phyloP scores from a whole-genome alignment of 306 rosid genomes.

The Geum urbanum region DNA sequence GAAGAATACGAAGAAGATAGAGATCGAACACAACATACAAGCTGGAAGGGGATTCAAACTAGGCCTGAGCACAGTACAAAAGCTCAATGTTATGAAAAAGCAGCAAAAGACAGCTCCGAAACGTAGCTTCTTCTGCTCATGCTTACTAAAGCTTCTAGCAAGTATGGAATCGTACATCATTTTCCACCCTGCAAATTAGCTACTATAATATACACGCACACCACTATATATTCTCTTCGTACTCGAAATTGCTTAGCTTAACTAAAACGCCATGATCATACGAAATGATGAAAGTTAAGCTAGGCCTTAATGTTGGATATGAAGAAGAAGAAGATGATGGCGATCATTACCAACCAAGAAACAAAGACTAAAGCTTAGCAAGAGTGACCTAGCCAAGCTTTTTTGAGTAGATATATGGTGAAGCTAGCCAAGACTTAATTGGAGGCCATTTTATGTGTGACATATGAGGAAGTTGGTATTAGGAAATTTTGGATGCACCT shows the following conservation, averaged over 20 bases:
- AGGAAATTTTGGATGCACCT: no score
- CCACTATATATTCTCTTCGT: no score
- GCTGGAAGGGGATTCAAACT: constrained; percentile 49
- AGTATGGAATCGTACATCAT: constrained; percentile 58
- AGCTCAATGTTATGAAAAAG: constrained; percentile 46
- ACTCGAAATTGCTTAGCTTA: not conserved
- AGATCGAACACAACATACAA: constrained; percentile 48
- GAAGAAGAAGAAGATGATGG: not conserved
- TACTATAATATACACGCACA: not conserved
- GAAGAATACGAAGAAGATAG: constrained; percentile 2
- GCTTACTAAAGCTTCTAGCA: constrained; percentile 72
- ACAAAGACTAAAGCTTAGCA: not conserved
- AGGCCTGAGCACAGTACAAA: constrained; percentile 70
- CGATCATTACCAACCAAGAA: not conserved
- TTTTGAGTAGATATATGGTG: constrained; percentile 15
- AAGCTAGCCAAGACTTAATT: constrained; percentile 17
- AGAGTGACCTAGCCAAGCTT: constrained; percentile 8
- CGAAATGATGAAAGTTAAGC: not conserved
- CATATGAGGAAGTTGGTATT: constrained; percentile 22
- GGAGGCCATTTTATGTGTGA: constrained; percentile 33
- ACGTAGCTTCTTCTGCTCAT: constrained; percentile 69
- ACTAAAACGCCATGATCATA: not conserved
- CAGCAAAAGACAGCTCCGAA: constrained; percentile 68
- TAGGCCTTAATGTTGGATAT: not conserved
- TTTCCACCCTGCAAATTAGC: not conserved